These are phyloP conservation scores for Bifiguratus adelaidae DNA, from an alignment of 192 early-diverging fungal genomes.

Conservation along the genomic window DNA sequence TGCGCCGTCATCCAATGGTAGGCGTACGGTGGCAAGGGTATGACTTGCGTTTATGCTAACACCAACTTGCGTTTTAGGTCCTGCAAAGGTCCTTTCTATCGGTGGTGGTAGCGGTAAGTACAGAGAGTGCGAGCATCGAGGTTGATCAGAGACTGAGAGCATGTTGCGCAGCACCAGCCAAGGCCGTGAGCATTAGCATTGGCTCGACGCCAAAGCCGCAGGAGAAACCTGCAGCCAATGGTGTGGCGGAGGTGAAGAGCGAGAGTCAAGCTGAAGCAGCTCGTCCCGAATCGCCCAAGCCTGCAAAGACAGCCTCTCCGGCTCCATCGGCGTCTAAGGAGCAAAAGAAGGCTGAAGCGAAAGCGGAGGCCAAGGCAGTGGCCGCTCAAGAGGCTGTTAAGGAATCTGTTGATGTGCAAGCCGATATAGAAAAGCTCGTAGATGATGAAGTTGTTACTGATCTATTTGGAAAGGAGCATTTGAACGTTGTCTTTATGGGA, in stretches of 20 bases:
- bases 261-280: slow-evolving; percentile 4
- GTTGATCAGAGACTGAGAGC: too few species aligned
- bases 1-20: slow-evolving; percentile 6
- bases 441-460: slow-evolving; percentile 50
- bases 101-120: too few species aligned
- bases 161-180: slow-evolving; percentile 8
- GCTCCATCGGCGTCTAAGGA: slow-evolving; percentile 12
- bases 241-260: not conserved
- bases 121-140: too few species aligned
- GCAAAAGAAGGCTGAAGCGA: slow-evolving; percentile 14
- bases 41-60: slow-evolving; percentile 11
- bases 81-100: not conserved
- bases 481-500: slow-evolving; percentile 98
- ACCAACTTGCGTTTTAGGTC: slow-evolving; percentile 4
- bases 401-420: slow-evolving; percentile 30
- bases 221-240: too few species aligned
- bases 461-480: slow-evolving; percentile 82
- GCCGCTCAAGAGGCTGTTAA: too few species aligned
- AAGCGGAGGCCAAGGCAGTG: slow-evolving; percentile 13
- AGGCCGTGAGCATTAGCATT: slow-evolving; percentile 11
- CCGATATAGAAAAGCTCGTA: slow-evolving; percentile 35
- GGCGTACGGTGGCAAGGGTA: slow-evolving; percentile 10
- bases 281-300: slow-evolving; percentile 8
- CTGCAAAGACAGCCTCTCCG: slow-evolving; percentile 13
- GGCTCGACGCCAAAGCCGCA: not conserved